Base-by-base conservation (phyloP, 2,329 filamentous ascomycete species). In the Fusarium sp. region DNA sequence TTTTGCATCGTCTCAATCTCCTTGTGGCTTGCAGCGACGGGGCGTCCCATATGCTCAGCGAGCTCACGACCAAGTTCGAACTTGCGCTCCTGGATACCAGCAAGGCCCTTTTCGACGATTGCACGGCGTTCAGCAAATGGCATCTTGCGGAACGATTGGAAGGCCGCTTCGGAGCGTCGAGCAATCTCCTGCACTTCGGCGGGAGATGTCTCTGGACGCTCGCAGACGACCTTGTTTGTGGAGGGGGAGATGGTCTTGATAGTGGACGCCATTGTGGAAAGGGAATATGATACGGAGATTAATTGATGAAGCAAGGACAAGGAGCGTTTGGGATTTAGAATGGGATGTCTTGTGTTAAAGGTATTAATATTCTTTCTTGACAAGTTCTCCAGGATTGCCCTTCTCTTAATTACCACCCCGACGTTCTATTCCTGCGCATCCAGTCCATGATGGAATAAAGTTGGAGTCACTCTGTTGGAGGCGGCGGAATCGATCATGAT, bases 21-120 rank as follows among this genome's bases (percentile, higher is more conserved):
- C 73, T 90, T 93, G 49, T 87, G 89, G 0, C 92, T 92, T 79
- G 95, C 98, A 36, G 91, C 87, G 75, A 97, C 97, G 31, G 95
- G 95, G 24, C 95, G 88, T 45, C 95, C 95, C 94, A 98, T 98
- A 83, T 98, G 94, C 78, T 93, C 90, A 0, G 94, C 97, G 59
- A 98, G 83, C 78, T 98, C 94, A 71, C 88, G 86, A 8, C 91
- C 94, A 36, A 98, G 84, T 65, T 89, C 91, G 88, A 95, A 91
- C 79, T 94, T 88, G 77, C 89, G 90, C 51, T 89, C 86, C 14
- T 82, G 81, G 28, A 98, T 84, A 6, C 93, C 80, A 64, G 90
- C 87, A 43, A 98, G 82, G 2, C 94, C 94, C 74, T 91, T 92
- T 73, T 88, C 89, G 74, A 98, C 89, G 69, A 97, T 94, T 46